Percentiles rank a stretch among this genome's conserved stretches.
These are phyloP conservation scores for Rhododendron mucronatum DNA, from an alignment of 148 eudicot genomes.

Conservation along the genomic window DNA sequence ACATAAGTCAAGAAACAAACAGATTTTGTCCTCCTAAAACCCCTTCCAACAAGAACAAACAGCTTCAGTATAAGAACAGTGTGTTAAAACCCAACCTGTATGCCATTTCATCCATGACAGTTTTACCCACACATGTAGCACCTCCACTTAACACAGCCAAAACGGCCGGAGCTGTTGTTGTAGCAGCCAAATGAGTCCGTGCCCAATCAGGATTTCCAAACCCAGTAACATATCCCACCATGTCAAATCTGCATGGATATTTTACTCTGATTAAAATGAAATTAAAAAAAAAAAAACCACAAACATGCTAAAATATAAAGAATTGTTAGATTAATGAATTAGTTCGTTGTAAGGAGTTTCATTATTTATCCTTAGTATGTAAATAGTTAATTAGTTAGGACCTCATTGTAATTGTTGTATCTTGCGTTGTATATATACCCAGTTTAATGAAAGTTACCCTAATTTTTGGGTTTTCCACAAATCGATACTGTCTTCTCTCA, in stretches of 20 bases:
- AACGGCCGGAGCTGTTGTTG: constrained; percentile 62
- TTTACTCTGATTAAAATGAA: neutral
- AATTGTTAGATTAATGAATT: too few species aligned
- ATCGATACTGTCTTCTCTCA: too few species aligned
- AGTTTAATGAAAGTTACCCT: too few species aligned
- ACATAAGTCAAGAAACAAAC: neutral
- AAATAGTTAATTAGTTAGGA: too few species aligned
- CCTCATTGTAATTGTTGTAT: too few species aligned
- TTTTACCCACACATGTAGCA: constrained; percentile 81
- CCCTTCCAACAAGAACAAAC: neutral
- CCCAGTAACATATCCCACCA: constrained; percentile 63
- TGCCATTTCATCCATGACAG: constrained; percentile 98
- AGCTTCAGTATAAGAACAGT: neutral
- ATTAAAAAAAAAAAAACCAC: too few species aligned
- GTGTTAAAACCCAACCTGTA: constrained; percentile 43
- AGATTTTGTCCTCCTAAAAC: neutral
- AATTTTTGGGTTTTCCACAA: too few species aligned
- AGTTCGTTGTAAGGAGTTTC: too few species aligned
- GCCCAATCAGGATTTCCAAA: constrained; percentile 87
- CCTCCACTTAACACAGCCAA: constrained; percentile 57
- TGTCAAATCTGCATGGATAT: constrained; percentile 62
- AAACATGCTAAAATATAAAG: neutral
- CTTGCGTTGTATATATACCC: too few species aligned
- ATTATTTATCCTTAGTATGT: too few species aligned
- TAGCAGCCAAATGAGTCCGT: constrained; percentile 64